These are phyloP conservation scores for Auriscalpium orientale DNA, from an alignment of 768 basidiomycete species.

Conservation along the genomic window DNA sequence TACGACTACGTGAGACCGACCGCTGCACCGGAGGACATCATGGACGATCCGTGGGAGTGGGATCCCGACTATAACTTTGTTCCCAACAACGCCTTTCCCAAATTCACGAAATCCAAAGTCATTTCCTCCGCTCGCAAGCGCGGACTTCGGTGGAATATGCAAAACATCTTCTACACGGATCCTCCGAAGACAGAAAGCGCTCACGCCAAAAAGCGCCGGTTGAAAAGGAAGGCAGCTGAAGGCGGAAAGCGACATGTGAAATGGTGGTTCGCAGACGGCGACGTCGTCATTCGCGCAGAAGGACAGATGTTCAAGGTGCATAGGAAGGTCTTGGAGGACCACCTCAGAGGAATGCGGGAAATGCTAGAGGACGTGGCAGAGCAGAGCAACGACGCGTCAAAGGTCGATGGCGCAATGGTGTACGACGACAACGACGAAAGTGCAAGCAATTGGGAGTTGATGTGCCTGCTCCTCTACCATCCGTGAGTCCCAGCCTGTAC, in stretches of 20 bases:
- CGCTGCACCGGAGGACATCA: not conserved
- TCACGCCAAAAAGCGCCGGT: not conserved
- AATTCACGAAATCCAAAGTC: too few relatives aligned
- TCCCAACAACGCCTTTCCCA: too few relatives aligned
- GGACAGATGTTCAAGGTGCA: not conserved
- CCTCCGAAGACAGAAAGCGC: not conserved
- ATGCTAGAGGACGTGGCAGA: not conserved
- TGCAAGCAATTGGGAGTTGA: not conserved
- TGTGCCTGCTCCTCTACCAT: not conserved
- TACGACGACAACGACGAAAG: not conserved
- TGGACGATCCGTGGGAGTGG: not conserved
- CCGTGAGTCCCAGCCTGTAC: not conserved
- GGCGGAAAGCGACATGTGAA: not conserved
- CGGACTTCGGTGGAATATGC: not conserved
- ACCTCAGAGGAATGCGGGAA: not conserved
- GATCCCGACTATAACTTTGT: not conserved
- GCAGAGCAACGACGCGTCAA: not conserved
- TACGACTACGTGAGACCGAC: not conserved
- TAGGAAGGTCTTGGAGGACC: not conserved
- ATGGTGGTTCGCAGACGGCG: not conserved
- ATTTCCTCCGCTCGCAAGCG: not conserved
- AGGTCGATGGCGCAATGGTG: not conserved
- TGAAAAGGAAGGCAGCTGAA: not conserved
- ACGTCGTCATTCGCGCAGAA: not conserved
- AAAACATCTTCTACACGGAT: not conserved